These are phyloP conservation scores for Clarireedia monteithiana DNA, from an alignment of 2,329 filamentous ascomycete species.

Conservation along the genomic window DNA sequence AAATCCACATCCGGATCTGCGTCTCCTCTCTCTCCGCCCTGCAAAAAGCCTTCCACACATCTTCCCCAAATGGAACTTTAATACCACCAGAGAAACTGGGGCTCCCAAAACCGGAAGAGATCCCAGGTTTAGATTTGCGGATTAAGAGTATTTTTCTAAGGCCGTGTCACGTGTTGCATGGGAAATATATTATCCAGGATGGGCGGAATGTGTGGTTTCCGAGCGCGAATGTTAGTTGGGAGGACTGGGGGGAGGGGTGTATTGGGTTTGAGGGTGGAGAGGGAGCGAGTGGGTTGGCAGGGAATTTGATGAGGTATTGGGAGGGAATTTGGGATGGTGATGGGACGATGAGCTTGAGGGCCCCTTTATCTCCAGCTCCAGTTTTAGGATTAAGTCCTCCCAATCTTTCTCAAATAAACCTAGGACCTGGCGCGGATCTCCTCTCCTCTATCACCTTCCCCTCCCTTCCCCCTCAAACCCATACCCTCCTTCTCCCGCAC, in stretches of 20 bases:
- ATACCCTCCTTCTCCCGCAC: slow-evolving; percentile 12
- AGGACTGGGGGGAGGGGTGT: slow-evolving; percentile 78
- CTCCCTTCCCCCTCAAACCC: background rate
- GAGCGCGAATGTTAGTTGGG: slow-evolving; percentile 81
- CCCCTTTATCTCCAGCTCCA: background rate
- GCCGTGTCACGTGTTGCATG: slow-evolving; percentile 81
- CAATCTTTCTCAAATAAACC: background rate
- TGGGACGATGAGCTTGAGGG: background rate
- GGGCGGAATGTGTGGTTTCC: slow-evolving; percentile 59
- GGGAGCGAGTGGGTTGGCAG: slow-evolving; percentile 39
- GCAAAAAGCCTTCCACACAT: slow-evolving; percentile 69
- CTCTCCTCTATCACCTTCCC: background rate
- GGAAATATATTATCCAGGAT: slow-evolving; percentile 74
- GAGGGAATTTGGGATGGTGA: slow-evolving; percentile 1
- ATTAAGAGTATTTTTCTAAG: slow-evolving; percentile 74
- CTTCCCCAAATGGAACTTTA: slow-evolving; percentile 45
- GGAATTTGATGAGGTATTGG: slow-evolving; percentile 24
- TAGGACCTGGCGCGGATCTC: slow-evolving; percentile 39
- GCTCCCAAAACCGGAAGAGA: slow-evolving; percentile 48
- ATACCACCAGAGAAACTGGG: slow-evolving; percentile 41
- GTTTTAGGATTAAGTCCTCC: background rate
- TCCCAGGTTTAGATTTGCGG: slow-evolving; percentile 56
- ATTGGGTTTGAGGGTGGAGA: slow-evolving; percentile 51
- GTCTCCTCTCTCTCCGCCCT: slow-evolving; percentile 66
- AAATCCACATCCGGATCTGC: slow-evolving; percentile 51